Base-by-base conservation (phyloP, 2,329 filamentous ascomycete species). In the Zasmidium cellare region DNA sequence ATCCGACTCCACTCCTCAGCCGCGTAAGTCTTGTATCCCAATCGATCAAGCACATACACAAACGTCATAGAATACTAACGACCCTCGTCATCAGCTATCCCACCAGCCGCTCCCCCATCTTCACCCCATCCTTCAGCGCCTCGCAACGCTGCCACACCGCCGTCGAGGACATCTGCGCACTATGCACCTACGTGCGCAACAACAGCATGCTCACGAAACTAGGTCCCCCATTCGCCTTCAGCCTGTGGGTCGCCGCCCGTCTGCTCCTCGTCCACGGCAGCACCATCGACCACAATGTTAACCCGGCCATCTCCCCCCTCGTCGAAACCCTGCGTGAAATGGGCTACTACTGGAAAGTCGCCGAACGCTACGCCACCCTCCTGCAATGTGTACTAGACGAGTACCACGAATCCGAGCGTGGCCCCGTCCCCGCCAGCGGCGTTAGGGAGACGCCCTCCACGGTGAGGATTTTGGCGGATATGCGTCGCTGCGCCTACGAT, bases 1-100 rank as follows among this genome's bases (percentile, higher is more conserved):
- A 96, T 97, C 66, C 87, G 92, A 35, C 82, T 96, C 22, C 92
- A 96, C 76, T 96, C 92, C 0, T 96, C 91, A 1, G 91, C 92
- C 5, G 92, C 92, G 1, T 41, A 41, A 14, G 35, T 31, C 28
- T n/a, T n/a, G 28, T 41, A 41, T 18, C 16, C 35, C 7, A 14
- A 14, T 3, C n/a, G 5, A 41, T 18, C 16, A 6, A 41, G 6
- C 35, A 9, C 35, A 41, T 41, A 14, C n/a, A 3, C 35, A 14
- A 41, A 41, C 35, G 35, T 41, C 35, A 41, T n/a, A n/a, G n/a
- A n/a, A n/a, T 41, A 14, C 35, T 41, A 41, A 41, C 35, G 16
- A 9, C 7, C 12, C 25, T 28, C 11, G 25, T 28, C n/a, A 18
- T 41, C 35, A 41, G 35, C 35, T 97, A 96, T 73, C 92, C 92